Base-by-base conservation (phyloP, 2,329 filamentous ascomycete genomes). In the Penicillium sp. region DNA sequence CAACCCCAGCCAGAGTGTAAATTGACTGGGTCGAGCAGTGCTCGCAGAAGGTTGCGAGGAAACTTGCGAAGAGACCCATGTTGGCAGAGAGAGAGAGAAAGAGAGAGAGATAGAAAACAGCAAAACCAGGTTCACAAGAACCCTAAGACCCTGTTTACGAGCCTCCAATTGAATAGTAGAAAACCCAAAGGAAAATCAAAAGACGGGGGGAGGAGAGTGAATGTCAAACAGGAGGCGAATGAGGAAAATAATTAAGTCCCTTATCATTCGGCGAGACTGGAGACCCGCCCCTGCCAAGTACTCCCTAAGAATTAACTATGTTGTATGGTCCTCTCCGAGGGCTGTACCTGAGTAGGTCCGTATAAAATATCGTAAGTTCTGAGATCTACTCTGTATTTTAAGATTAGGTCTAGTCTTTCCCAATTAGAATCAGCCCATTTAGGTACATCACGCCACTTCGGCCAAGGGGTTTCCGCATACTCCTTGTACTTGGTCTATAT, bases 41-140 rank as follows among this genome's bases (percentile, higher is more conserved):
- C 63, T 73, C 67, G 57, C 73, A 76, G 54, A 78, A 55, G 42
- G 59, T 76, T 59, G 76, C 76, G 55, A 79, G 68, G 55, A 81
- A 61, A 41, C 73, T 69, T 44, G 79, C 70, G 62, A 83, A 74
- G 54, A 83, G 65, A 60, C 81, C 81, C 81, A 84, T 84, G 59
- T 54, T 48, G 55, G 26, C 41, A 42, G 32, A 14, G 51, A n/a
- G 29, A 47, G 48, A 43, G 40, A 48, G 45, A 11, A n/a, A n/a
- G 52, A 50, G 18, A 36, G 26, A 47, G 29, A 27, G 35, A 35
- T 50, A 43, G 36, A 16, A 41, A 34, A 23, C 16, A 44, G 32
- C 2, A 43, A 40, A 48, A 30, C n/a, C 29, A 34, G 44, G 30
- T 4, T 27, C 44, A 36, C n/a, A n/a, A 48, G 35, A 19, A 41